These are phyloP conservation scores for Exophiala dermatitidis DNA, from an alignment of 2,329 filamentous ascomycete genomes.

Conservation along the genomic window DNA sequence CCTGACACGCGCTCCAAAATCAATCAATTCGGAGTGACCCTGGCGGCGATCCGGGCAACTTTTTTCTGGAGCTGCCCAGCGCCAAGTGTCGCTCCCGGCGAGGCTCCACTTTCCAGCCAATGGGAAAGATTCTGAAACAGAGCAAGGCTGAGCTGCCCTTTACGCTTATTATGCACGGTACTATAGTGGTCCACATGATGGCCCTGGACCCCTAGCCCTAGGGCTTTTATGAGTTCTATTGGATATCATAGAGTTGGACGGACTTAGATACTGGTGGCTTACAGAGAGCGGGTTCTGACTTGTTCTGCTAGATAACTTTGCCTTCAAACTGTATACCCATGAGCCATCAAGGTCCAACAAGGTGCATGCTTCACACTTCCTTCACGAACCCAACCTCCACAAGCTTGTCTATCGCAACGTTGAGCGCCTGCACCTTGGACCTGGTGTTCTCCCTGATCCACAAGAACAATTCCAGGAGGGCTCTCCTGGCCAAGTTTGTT, in stretches of 20 bases:
- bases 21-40: background rate
- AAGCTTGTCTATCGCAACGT: slow-evolving; percentile 33
- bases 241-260: too few species aligned
- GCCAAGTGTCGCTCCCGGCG: background rate
- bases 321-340: too few species aligned
- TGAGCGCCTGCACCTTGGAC: slow-evolving; percentile 34
- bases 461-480: slow-evolving; percentile 32
- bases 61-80: background rate
- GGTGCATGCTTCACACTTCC: slow-evolving; percentile 14
- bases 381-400: slow-evolving; percentile 40
- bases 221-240: too few species aligned
- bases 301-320: too few species aligned
- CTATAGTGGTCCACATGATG: too few species aligned
- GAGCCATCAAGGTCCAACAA: background rate
- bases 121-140: too few species aligned
- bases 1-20: background rate
- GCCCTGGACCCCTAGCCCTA: too few species aligned
- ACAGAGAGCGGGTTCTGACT: too few species aligned
- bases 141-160: too few species aligned
- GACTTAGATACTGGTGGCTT: too few species aligned
- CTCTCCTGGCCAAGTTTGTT: slow-evolving; percentile 28
- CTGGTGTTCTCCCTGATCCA: slow-evolving; percentile 36
- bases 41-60: background rate
- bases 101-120: too few species aligned
- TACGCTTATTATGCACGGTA: too few species aligned